Evolutionary conservation across 2,329 filamentous ascomycete species (phyloP).

Genomic region (Arthrinium phaeospermum): DNA sequence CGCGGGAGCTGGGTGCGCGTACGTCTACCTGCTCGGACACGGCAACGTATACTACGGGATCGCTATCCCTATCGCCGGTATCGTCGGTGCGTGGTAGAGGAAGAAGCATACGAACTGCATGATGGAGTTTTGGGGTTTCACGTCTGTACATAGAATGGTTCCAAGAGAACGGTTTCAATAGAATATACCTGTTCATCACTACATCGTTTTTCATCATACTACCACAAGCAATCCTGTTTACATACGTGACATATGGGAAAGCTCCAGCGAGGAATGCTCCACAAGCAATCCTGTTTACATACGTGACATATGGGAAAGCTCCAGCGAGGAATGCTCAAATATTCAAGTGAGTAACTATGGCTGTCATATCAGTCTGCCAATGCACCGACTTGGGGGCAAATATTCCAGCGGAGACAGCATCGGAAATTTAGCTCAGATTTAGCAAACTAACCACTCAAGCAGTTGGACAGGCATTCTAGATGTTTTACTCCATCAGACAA

Average conservation of each 20-base stretch:
- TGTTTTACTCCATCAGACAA: too few relatives aligned
- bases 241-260: not conserved
- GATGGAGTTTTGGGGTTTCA: slow-evolving; percentile 9
- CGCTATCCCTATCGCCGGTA: slow-evolving; percentile 51
- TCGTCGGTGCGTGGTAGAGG: slow-evolving; percentile 38
- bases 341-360: too few relatives aligned
- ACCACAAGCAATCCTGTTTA: not conserved
- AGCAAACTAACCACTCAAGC: too few relatives aligned
- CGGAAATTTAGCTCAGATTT: too few relatives aligned
- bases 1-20: slow-evolving; percentile 60
- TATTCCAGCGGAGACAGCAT: too few relatives aligned
- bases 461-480: too few relatives aligned
- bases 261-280: too few relatives aligned
- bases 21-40: slow-evolving; percentile 61
- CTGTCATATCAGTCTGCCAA: too few relatives aligned
- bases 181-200: not conserved
- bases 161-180: not conserved
- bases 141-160: not conserved
- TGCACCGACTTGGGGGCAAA: too few relatives aligned
- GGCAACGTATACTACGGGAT: slow-evolving; percentile 57
- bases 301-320: not conserved
- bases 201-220: fast-evolving
- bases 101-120: not conserved
- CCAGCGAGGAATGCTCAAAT: too few relatives aligned
- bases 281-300: not conserved